These are phyloP conservation scores for Mortierella sp. DNA, from an alignment of 371 early-diverging fungal species.

Conservation along the genomic window DNA sequence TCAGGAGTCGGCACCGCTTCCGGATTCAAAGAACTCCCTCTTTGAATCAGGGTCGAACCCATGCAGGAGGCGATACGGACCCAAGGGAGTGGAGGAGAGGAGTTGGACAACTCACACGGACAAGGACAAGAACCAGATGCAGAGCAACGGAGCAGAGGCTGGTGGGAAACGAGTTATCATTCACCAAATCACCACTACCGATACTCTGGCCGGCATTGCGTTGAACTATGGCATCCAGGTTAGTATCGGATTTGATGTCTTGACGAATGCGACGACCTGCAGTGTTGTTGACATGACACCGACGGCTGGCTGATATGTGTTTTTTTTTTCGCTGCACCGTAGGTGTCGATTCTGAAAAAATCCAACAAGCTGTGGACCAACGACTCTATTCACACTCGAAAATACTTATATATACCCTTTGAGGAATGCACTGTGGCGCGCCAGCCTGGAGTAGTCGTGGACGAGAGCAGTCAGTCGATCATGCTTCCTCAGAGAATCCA, in stretches of 20 bases:
- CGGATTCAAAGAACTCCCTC: background rate
- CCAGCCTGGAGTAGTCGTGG: constrained; percentile 35
- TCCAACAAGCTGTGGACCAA: constrained; percentile 64
- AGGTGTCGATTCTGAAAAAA: constrained; percentile 58
- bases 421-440: constrained; percentile 55
- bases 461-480: constrained; percentile 42
- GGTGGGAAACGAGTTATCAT: constrained; percentile 57
- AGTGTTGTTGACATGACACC: background rate
- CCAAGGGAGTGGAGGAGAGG: constrained; percentile 17
- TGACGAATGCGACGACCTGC: background rate
- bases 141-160: constrained; percentile 5
- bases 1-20: background rate
- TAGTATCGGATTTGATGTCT: background rate
- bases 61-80: constrained; percentile 25
- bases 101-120: constrained; percentile 8
- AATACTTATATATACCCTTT: constrained; percentile 61
- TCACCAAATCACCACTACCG: constrained; percentile 51
- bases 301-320: background rate
- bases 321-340: background rate
- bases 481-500: constrained; percentile 36
- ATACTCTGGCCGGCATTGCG: constrained; percentile 61
- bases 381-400: constrained; percentile 62
- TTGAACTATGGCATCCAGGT: constrained; percentile 63
- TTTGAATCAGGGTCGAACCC: constrained; percentile 13
- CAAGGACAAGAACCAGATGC: background rate